Conservation (phyloP, 2,329 filamentous ascomycete species). For the Massarina eburnea region DNA sequence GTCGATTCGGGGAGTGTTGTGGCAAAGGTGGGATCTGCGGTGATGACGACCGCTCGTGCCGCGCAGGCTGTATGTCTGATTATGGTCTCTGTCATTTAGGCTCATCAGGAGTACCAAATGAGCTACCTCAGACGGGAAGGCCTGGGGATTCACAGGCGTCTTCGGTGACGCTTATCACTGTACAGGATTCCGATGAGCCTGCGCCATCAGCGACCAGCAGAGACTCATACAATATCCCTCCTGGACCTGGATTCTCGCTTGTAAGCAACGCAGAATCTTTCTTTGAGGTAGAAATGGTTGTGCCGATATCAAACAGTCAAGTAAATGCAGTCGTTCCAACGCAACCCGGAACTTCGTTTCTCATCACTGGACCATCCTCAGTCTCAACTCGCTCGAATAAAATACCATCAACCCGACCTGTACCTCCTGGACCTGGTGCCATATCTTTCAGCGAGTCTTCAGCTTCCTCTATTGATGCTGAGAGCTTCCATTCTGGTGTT, state of each 20-base stretch:
- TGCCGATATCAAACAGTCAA: neutral
- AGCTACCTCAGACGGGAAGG: neutral
- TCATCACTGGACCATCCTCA: neutral
- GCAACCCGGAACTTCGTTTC: neutral
- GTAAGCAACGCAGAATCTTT: neutral
- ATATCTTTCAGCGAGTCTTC: too few species aligned
- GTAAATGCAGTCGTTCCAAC: neutral
- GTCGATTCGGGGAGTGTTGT: constrained; percentile 5
- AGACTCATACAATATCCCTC: neutral
- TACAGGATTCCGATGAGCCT: neutral
- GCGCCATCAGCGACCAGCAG: neutral
- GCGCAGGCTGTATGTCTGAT: neutral
- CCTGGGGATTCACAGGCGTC: neutral
- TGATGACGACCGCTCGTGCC: neutral
- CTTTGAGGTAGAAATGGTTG: neutral
- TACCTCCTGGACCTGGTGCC: neutral
- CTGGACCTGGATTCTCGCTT: neutral
- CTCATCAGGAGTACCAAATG: neutral
- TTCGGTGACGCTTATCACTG: neutral
- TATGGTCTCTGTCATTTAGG: neutral
- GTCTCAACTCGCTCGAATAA: neutral
- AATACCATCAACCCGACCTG: neutral
- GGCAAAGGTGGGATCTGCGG: constrained; percentile 3
- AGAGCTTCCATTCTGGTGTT: too few species aligned
- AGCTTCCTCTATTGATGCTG: too few species aligned